These are phyloP conservation scores for Przewalskia tangutica DNA, from an alignment of 257 asterid species.

Conservation along the genomic window DNA sequence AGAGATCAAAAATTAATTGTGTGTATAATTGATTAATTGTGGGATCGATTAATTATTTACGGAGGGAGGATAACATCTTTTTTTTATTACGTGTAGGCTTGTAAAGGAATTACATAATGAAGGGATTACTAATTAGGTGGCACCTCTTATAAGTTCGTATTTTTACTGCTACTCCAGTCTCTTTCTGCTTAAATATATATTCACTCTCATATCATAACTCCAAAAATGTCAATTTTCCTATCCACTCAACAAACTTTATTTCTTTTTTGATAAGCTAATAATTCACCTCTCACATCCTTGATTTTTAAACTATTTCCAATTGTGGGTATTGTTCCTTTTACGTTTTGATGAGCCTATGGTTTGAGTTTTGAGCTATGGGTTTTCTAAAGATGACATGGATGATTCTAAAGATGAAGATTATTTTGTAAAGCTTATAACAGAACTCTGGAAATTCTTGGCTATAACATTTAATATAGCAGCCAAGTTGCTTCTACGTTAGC, in stretches of 20 bases:
- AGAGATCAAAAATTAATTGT: no score
- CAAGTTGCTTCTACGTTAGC: no score
- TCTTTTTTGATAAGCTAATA: constrained; percentile 29
- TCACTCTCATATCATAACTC: not conserved
- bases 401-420: constrained; percentile 24
- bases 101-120: no score
- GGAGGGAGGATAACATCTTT: no score
- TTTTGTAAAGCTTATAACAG: constrained; percentile 27
- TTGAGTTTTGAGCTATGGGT: constrained; percentile 40
- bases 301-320: constrained; percentile 3
- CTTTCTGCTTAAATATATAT: constrained; percentile 14
- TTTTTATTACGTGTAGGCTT: no score
- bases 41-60: no score
- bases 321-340: not conserved
- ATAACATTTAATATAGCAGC: no score
- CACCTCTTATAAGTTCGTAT: not conserved
- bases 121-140: no score
- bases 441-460: no score
- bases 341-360: constrained; percentile 24
- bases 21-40: no score
- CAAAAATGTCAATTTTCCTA: constrained; percentile 39
- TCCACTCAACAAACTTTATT: constrained; percentile 39
- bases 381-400: constrained; percentile 28
- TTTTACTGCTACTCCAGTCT: constrained; percentile 14
- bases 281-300: constrained; percentile 2